Evolutionary conservation across 768 basidiomycete genomes (phyloP), one percentile per base, ranked within the genome.

Genomic region (Gloeostereum incarnatum): DNA sequence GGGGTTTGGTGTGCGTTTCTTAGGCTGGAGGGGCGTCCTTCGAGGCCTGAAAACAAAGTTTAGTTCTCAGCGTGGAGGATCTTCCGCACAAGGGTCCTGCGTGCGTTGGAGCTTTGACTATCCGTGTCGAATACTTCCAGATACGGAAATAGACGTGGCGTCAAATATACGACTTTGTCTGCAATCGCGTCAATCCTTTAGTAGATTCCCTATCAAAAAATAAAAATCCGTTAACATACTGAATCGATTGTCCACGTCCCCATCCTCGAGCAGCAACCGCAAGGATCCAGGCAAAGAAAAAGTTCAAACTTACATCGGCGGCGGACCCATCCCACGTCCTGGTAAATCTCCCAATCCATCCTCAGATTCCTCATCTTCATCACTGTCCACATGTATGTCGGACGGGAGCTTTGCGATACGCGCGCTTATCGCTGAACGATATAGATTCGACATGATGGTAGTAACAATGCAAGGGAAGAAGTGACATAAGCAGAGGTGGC

Each of bases 391-490:
- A 10, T 72, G 75, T n/a, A 80, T 47, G 4, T 55, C 47, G 11
- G 57, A 52, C 5, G 87, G 87, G n/a, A 92, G 58, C 50, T 81
- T 88, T 3, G 83, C 66, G 26, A 90, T 64, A 27, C 85, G 72
- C 2, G 86, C 78, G 45, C 73, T 73, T 42, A 94, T 67, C 7
- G 90, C 77, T 44, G 84, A 85, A 40, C 84, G 82, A 53, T 79
- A 77, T 4, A 91, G 61, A 49, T 77, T 62, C 10, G 82, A 84
- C 81, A 87, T 84, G 25, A n/a, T n/a, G n/a, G n/a, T n/a, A n/a
- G n/a, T n/a, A n/a, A n/a, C n/a, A n/a, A n/a, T n/a, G n/a, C n/a
- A n/a, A n/a, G n/a, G n/a, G n/a, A n/a, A n/a, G n/a, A n/a, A n/a
- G n/a, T n/a, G n/a, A n/a, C n/a, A n/a, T n/a, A n/a, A n/a, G n/a